A percentile compares a stretch with the other conserved stretches of the same genome.
Conservation (phyloP, 169 alveolate species). For the Plasmodium relictum region DNA sequence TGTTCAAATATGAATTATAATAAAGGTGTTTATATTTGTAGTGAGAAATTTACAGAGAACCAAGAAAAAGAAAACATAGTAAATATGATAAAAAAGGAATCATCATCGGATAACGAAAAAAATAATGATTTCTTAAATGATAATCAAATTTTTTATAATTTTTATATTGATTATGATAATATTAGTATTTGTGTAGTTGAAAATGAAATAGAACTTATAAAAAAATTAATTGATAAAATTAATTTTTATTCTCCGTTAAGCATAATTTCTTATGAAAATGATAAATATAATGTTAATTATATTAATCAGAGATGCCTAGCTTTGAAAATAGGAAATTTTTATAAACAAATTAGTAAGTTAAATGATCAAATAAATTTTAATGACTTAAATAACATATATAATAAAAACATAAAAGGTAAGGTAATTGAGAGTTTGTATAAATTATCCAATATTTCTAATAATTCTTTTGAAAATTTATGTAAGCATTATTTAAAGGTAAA, state of each 20-base stretch:
- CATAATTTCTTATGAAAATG: constrained; percentile 61
- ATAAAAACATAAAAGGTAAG: constrained; percentile 69
- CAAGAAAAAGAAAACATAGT: not conserved
- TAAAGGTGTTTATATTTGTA: not conserved
- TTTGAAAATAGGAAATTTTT: constrained; percentile 44
- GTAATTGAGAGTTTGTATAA: constrained; percentile 56
- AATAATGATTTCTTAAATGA: not conserved
- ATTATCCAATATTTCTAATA: constrained; percentile 25
- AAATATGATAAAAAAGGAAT: not conserved
- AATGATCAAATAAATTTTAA: constrained; percentile 33
- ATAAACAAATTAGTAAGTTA: constrained; percentile 37
- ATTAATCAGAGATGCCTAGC: constrained; percentile 62
- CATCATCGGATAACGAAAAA: not conserved
- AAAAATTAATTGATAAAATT: constrained; percentile 30
- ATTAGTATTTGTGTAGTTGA: constrained; percentile 44
- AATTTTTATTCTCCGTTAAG: constrained; percentile 57
- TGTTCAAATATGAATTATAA: not conserved
- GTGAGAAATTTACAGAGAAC: not conserved
- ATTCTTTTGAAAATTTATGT: constrained; percentile 65
- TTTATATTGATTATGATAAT: constrained; percentile 6
- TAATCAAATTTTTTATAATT: not conserved
- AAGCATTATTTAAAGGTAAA: constrained; percentile 43
- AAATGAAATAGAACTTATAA: constrained; percentile 56
- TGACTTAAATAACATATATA: constrained; percentile 46
- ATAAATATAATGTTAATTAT: constrained; percentile 56